A percentile compares a stretch with the other conserved stretches of the same genome.
These are phyloP conservation scores for Vitis labrusca DNA, from an alignment of 164 flowering plant genomes.

Conservation along the genomic window DNA sequence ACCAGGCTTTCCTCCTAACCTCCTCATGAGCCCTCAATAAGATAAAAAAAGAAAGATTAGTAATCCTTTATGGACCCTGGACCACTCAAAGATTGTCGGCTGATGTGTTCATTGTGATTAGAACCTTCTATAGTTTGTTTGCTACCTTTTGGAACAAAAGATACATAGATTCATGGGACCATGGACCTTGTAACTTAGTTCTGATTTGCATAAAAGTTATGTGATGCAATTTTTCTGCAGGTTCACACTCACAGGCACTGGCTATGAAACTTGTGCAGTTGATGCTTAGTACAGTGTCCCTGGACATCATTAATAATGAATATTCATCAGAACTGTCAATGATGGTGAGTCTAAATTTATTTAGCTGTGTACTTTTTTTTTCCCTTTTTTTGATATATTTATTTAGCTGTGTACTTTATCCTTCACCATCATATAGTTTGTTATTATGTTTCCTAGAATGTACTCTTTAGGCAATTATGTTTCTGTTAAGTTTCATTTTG, in stretches of 20 bases:
- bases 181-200: not conserved
- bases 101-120: not conserved
- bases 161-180: not conserved
- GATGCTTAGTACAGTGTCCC: slow-evolving; percentile 50
- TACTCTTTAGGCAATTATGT: not conserved
- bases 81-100: not conserved
- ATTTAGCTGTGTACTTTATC: no score
- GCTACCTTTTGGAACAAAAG: not conserved
- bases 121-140: not conserved
- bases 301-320: slow-evolving; percentile 34
- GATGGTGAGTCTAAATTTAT: slow-evolving; percentile 43
- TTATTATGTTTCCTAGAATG: no score
- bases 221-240: slow-evolving; percentile 35
- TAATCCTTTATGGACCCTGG: no score
- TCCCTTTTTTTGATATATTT: no score
- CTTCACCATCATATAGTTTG: not conserved
- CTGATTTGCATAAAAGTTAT: not conserved
- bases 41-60: no score
- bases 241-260: slow-evolving; percentile 65
- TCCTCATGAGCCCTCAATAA: no score
- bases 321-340: slow-evolving; percentile 47
- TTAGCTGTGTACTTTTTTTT: slow-evolving; percentile 1
- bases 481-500: not conserved
- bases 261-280: slow-evolving; percentile 59
- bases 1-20: no score